These are phyloP conservation scores for Entoloma clypeatum DNA, from an alignment of 1,284 basidiomycete species.

Conservation along the genomic window DNA sequence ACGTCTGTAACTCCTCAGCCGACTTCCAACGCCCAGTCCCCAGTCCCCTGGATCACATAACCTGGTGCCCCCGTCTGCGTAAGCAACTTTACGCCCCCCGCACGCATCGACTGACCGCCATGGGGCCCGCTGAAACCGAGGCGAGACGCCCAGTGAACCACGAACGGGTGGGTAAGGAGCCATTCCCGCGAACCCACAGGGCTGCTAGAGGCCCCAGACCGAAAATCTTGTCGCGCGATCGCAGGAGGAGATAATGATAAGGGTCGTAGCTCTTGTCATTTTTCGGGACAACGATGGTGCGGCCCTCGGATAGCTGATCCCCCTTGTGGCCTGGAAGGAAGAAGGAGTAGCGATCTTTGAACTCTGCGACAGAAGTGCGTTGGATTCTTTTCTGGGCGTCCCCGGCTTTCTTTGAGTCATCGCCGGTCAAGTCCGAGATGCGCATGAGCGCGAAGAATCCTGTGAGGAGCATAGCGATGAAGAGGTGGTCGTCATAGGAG, in stretches of 20 bases:
- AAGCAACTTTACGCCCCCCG: slow-evolving; percentile 23
- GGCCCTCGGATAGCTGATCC: slow-evolving; percentile 31
- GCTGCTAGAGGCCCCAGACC: slow-evolving; percentile 15
- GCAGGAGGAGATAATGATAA: slow-evolving; percentile 1
- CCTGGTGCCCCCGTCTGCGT: slow-evolving; percentile 11
- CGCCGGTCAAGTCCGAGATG: slow-evolving; percentile 27
- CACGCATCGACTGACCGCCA: slow-evolving; percentile 25
- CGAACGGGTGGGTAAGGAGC: slow-evolving; percentile 19
- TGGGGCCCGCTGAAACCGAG: slow-evolving; percentile 4
- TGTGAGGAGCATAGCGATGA: slow-evolving; percentile 19
- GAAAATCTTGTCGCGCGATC: slow-evolving; percentile 18
- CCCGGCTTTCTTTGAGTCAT: slow-evolving; percentile 14
- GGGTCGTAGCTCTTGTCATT: slow-evolving; percentile 9
- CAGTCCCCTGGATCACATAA: slow-evolving; percentile 15
- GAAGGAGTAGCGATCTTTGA: slow-evolving; percentile 9
- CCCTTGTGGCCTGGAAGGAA: slow-evolving; percentile 32
- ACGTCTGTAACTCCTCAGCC: slow-evolving; percentile 16
- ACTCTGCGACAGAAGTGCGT: slow-evolving; percentile 11
- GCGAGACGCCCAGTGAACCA: slow-evolving; percentile 19
- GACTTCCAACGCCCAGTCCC: slow-evolving; percentile 16
- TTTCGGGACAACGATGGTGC: slow-evolving; percentile 19
- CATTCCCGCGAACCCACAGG: slow-evolving; percentile 22
- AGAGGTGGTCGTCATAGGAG: slow-evolving; percentile 23
- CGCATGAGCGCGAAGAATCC: slow-evolving; percentile 26
- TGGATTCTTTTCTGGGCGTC: slow-evolving; percentile 16